A percentile compares a stretch with the other conserved stretches of the same genome.
Evolutionary conservation across 345 rosid species (phyloP).

Genomic region (Isatis tinctoria): DNA sequence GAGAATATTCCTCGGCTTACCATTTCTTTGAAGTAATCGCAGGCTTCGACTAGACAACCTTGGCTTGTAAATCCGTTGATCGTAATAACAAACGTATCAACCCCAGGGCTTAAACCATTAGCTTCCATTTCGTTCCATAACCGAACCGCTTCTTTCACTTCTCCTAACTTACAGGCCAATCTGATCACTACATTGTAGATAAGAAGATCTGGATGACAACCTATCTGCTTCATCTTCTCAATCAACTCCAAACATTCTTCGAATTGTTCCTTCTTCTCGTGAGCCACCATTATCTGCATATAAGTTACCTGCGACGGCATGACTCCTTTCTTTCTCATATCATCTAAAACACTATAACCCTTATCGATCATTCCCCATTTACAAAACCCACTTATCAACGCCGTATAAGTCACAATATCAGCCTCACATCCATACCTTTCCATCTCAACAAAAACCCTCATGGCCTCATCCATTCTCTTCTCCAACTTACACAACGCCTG

Average conservation of each 20-base stretch:
- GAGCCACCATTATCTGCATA: constrained; percentile 83
- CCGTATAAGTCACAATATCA: constrained; percentile 66
- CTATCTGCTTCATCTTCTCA: constrained; percentile 51
- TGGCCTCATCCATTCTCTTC: constrained; percentile 78
- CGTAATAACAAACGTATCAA: constrained; percentile 69
- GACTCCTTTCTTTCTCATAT: constrained; percentile 55
- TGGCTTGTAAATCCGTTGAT: constrained; percentile 74
- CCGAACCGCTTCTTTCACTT: constrained; percentile 55
- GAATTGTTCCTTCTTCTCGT: constrained; percentile 78
- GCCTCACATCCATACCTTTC: constrained; percentile 66
- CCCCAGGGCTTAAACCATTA: constrained; percentile 65
- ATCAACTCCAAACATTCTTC: constrained; percentile 76
- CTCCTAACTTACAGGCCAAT: constrained; percentile 76
- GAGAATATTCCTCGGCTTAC: constrained; percentile 68
- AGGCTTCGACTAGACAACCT: constrained; percentile 62
- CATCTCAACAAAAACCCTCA: constrained; percentile 74
- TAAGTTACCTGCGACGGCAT: constrained; percentile 57
- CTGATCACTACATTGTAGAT: constrained; percentile 69
- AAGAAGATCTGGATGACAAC: constrained; percentile 59
- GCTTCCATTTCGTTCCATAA: constrained; percentile 86
- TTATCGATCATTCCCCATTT: constrained; percentile 67
- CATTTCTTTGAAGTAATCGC: constrained; percentile 82
- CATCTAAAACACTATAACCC: constrained; percentile 58
- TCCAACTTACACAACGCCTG: constrained; percentile 68
- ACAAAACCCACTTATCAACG: constrained; percentile 84